Base-by-base conservation (phyloP, 495 filamentous ascomycete genomes). In the Elaphomyces granulatus region DNA sequence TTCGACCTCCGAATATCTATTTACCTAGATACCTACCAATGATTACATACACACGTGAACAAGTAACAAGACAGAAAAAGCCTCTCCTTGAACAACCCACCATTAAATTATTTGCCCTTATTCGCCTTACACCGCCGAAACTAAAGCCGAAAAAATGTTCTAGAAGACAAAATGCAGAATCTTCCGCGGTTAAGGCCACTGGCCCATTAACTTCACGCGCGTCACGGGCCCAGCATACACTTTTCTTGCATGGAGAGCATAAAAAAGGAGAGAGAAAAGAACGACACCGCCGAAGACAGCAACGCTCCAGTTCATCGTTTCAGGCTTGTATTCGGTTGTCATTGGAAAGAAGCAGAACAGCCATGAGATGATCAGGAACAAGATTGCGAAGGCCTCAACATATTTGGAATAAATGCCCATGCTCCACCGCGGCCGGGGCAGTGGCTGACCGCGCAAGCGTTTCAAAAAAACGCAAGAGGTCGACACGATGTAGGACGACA, bases 381-480 rank as follows among this genome's bases (percentile, higher is more conserved):
- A 34, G 10, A 47, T 42, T 26, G 39, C 48, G 30, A 54, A 54
- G 2, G 45, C 36, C 41, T 61, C 58, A 26, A 59, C 38, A n/a
- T 38, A 16, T 3, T 45, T 19, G 4, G 51, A 53, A 34, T 9
- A 45, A 6, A 6, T 6, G 12, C 23, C 23, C 23, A 28, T 6
- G 12, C 23, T 28, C 63, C 72, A 75, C 1, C 60, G 61, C 6
- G 63, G 53, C 10, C 56, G 55, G 2, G 64, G 58, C 9, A 74
- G 55, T 2, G 58, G 48, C 38, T 67, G 32, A 2, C 54, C 47
- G 37, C 61, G 51, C 38, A 67, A 34, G 1, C 66, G 61, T 34
- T 68, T 71, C 19, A 66, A 46, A 2, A 68, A 23, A 2, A 74
- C 59, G 41, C 68, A 69, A n/a, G 49, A 50, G 36, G 71, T 68